phyloP scores from a whole-genome alignment of 129 eudicot genomes.

The Saposhnikovia divaricata region DNA sequence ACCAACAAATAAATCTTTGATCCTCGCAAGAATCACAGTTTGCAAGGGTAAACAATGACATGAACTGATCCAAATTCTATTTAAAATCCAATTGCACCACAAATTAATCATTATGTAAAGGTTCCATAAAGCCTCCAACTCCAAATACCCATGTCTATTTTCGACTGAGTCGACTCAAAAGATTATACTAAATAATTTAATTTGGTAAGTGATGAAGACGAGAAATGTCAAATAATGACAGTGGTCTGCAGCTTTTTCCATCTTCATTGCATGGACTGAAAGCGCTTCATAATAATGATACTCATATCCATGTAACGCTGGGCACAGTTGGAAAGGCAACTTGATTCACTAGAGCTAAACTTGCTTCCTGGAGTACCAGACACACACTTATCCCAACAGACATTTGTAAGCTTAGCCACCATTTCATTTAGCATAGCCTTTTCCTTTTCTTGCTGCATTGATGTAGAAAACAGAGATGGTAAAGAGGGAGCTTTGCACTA shows the following conservation, averaged over 20 bases:
- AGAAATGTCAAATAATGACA: background rate
- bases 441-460: conserved; percentile 82
- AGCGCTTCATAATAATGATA: conserved; percentile 61
- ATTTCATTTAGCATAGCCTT: conserved; percentile 84
- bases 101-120: background rate
- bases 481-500: background rate
- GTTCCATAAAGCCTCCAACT: background rate
- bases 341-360: conserved; percentile 77
- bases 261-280: conserved; percentile 51
- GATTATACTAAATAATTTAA: background rate
- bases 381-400: conserved; percentile 93
- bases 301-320: conserved; percentile 80
- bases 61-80: background rate
- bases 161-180: background rate
- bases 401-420: conserved; percentile 72
- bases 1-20: too few relatives aligned
- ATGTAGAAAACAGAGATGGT: background rate
- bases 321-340: conserved; percentile 76
- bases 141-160: background rate
- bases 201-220: background rate
- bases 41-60: too few relatives aligned
- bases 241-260: conserved; percentile 7
- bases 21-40: background rate
- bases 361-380: conserved; percentile 86
- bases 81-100: background rate